These are phyloP conservation scores for Phlegmacium glaucopus DNA, from an alignment of 768 basidiomycete genomes.

Conservation along the genomic window DNA sequence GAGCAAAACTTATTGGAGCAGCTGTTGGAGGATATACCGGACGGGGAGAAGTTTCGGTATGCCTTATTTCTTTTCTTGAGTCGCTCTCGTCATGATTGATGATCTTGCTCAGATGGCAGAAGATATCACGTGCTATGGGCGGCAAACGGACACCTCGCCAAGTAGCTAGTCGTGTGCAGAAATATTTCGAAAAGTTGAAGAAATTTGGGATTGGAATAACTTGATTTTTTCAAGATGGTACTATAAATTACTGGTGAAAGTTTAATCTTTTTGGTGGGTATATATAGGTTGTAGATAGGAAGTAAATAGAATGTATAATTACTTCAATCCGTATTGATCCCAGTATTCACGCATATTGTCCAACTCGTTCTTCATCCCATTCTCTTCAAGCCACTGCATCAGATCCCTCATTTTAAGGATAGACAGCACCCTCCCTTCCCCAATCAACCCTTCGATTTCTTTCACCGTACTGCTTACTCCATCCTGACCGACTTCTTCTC, in stretches of 20 bases:
- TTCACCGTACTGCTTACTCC: constrained; percentile 69
- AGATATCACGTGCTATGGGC: constrained; percentile 80
- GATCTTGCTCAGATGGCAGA: constrained; percentile 55
- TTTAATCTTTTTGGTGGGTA: too few species aligned
- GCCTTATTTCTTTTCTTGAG: neutral
- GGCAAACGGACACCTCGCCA: constrained; percentile 75
- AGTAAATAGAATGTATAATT: neutral
- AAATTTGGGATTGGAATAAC: constrained; percentile 48
- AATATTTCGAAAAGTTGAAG: constrained; percentile 84
- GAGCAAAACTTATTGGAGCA: constrained; percentile 79
- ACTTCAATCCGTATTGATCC: constrained; percentile 65
- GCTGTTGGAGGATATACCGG: constrained; percentile 71
- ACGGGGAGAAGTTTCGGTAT: constrained; percentile 71
- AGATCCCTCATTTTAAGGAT: constrained; percentile 86
- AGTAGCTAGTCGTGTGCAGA: constrained; percentile 87
- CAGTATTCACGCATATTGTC: constrained; percentile 75
- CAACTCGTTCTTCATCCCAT: constrained; percentile 61
- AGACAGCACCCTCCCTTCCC: constrained; percentile 67
- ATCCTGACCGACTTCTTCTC: constrained; percentile 80
- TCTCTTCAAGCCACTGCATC: constrained; percentile 76
- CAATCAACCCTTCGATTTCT: constrained; percentile 75
- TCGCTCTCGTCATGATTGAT: neutral
- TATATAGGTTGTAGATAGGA: too few species aligned
- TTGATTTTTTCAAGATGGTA: neutral
- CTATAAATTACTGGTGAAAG: too few species aligned